A percentile compares a stretch with the other conserved stretches of the same genome.
phyloP scores from a whole-genome alignment of 306 rosid species.

The Sesbania bispinosa region DNA sequence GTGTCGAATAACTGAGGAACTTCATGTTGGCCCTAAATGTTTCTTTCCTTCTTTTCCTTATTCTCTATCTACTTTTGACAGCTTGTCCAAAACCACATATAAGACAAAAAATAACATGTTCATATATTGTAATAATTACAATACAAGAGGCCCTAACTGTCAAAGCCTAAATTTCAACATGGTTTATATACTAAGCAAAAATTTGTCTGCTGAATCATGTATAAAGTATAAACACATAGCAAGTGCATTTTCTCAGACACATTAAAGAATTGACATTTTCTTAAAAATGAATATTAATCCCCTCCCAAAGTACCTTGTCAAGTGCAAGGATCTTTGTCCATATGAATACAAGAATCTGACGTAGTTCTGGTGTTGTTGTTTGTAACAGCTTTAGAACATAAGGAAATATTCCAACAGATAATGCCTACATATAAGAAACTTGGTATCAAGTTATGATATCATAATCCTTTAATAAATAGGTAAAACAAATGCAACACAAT shows the following conservation, averaged over 20 bases:
- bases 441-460: conserved; percentile 14
- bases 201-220: neutral
- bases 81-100: neutral
- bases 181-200: neutral
- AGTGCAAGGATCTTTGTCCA: conserved; percentile 99
- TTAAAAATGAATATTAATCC: neutral
- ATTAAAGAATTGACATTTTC: neutral
- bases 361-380: conserved; percentile 91
- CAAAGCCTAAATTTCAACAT: neutral
- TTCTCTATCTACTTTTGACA: neutral
- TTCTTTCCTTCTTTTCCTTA: neutral
- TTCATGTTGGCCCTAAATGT: neutral
- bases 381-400: conserved; percentile 92
- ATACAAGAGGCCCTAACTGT: neutral
- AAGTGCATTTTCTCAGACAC: neutral
- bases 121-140: neutral
- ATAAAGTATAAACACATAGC: neutral
- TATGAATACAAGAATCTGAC: conserved; percentile 94
- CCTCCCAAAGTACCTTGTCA: conserved; percentile 67
- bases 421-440: conserved; percentile 51
- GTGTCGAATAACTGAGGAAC: neutral
- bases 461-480: neutral
- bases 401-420: conserved; percentile 98
- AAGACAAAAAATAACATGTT: neutral
- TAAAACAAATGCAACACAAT: conserved; percentile 11